Base-by-base conservation (phyloP, 306 rosid genomes). In the Vigna radiata region DNA sequence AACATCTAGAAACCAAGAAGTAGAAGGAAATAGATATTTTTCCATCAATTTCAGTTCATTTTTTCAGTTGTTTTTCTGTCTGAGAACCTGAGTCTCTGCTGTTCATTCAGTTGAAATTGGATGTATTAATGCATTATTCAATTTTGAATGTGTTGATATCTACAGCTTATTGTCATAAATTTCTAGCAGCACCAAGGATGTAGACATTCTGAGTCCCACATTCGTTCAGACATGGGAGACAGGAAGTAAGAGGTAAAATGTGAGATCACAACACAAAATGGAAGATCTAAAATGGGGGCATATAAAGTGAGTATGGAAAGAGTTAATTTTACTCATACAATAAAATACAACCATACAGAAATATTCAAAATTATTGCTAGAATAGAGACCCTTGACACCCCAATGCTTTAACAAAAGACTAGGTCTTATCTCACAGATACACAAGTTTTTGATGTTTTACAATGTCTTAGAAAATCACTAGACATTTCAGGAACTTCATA, bases 1-100 rank as follows among this genome's bases (percentile, higher is more conserved):
- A 79, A 70, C 72, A 81, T 69, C 68, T 50, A 68, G 46, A 27
- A 68, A 80, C 53, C n/a, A 80, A 48, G 52, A 67, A 81, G 33
- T 29, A 29, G 41, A 72, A 77, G 66, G 47, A 53, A 64, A 37
- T 11, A 58, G 11, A 74, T 25, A 50, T 36, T 8, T 37, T 73
- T 74, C 65, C 43, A 54, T 59, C 23, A 31, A 68, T 73, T 5
- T 49, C 9, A n/a, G 54, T 59, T 69, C 29, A 36, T 11, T 3
- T 36, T 41, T 48, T 68, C 23, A 74, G 46, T 36, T 39, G 8
- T 73, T 59, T 44, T 58, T 37, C 15, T 0, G 8, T 36, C 41
- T 68, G 64, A 74, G 50, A 68, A 55, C 14, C 5, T 52, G 47
- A 49, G 31, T 52, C 52, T 25, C 69, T 23, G 10, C 16, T n/a